phyloP scores from a whole-genome alignment of 1,284 basidiomycete genomes.

The Phellinidium pouzarii region DNA sequence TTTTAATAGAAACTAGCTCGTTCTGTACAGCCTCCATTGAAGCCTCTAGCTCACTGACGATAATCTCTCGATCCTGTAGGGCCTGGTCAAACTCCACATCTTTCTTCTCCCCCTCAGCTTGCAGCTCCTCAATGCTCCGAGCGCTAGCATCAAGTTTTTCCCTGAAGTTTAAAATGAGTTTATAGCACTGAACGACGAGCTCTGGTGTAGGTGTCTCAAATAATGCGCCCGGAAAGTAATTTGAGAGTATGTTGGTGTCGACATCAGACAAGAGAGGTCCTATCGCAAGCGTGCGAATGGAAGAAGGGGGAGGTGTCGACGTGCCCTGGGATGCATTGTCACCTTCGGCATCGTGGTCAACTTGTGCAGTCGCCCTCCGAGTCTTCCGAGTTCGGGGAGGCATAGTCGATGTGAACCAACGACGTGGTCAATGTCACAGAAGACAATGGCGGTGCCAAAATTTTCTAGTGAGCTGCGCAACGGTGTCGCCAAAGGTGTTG shows the following conservation, averaged over 20 bases:
- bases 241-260: slow-evolving; percentile 49
- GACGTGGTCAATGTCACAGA: background rate
- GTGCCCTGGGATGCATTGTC: slow-evolving; percentile 31
- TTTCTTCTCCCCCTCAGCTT: slow-evolving; percentile 56
- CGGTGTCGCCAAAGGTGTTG: slow-evolving; percentile 1
- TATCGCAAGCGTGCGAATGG: slow-evolving; percentile 26
- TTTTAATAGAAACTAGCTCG: slow-evolving; percentile 47
- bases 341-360: slow-evolving; percentile 10
- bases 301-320: slow-evolving; percentile 16
- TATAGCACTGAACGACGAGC: slow-evolving; percentile 52
- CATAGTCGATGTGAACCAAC: slow-evolving; percentile 1
- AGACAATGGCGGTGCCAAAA: slow-evolving; percentile 8
- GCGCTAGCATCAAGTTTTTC: slow-evolving; percentile 46
- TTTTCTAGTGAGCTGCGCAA: slow-evolving; percentile 15
- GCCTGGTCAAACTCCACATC: slow-evolving; percentile 76
- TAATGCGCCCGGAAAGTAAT: slow-evolving; percentile 46
- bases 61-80: slow-evolving; percentile 61
- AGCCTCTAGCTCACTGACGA: slow-evolving; percentile 47
- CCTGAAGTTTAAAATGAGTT: slow-evolving; percentile 50
- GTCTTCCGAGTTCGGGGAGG: slow-evolving; percentile 17
- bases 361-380: background rate
- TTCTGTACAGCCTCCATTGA: slow-evolving; percentile 43
- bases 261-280: slow-evolving; percentile 48
- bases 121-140: slow-evolving; percentile 57
- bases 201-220: slow-evolving; percentile 51